These are phyloP conservation scores for Daldinia concentrica DNA, from an alignment of 495 filamentous ascomycete genomes.

Conservation along the genomic window DNA sequence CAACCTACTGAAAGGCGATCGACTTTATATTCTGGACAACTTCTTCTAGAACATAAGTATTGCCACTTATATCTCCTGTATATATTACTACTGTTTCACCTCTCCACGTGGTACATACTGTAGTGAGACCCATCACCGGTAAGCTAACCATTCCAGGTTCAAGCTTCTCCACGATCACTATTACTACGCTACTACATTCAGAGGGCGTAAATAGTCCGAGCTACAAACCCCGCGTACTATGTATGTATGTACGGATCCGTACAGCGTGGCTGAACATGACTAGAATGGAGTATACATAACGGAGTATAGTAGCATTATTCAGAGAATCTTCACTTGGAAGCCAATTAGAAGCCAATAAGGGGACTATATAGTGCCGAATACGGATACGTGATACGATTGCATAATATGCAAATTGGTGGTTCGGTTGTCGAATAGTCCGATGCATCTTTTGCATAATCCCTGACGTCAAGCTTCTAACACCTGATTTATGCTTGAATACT, in stretches of 20 bases:
- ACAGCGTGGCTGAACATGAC: not conserved
- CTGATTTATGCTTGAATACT: slow-evolving; percentile 10
- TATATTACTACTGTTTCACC: slow-evolving; percentile 23
- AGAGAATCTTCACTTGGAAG: not conserved
- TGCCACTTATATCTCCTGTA: not conserved
- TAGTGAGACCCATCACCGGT: slow-evolving; percentile 10
- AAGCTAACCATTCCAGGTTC: slow-evolving; percentile 16
- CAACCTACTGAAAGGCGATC: not conserved
- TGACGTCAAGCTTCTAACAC: slow-evolving; percentile 11
- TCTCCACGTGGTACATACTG: slow-evolving; percentile 10
- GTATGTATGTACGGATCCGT: too few relatives aligned
- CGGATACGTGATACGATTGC: slow-evolving; percentile 39
- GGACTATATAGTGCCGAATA: slow-evolving; percentile 19
- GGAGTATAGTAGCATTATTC: slow-evolving; percentile 21
- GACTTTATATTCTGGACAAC: slow-evolving; percentile 15
- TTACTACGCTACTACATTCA: not conserved
- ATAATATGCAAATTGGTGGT: not conserved
- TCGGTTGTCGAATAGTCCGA: slow-evolving; percentile 18
- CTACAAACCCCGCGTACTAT: slow-evolving; percentile 20
- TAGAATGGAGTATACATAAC: not conserved
- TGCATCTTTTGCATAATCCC: slow-evolving; percentile 16
- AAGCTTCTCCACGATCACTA: slow-evolving; percentile 5
- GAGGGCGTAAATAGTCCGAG: slow-evolving; percentile 7
- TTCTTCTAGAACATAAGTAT: not conserved
- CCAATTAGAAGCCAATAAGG: not conserved